Base-by-base conservation (phyloP, 2,329 filamentous ascomycete species). In the Fusarium camptoceras region DNA sequence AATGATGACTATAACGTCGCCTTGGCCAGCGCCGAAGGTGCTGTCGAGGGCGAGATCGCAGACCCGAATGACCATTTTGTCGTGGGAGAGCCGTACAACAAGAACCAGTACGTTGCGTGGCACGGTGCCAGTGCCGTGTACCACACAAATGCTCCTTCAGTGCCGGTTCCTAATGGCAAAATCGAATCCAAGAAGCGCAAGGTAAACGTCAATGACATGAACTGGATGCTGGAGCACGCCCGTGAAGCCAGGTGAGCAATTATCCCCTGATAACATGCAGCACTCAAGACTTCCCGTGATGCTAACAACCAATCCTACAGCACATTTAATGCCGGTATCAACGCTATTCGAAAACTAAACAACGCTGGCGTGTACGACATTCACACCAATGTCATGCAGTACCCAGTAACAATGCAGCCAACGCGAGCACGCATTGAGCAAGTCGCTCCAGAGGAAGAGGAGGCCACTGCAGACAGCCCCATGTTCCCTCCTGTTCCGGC, bases 21-120 rank as follows among this genome's bases (percentile, higher is more conserved):
- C 31, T 91, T 90, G 72, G 91, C 91, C 31, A 88, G 89, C 50
- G 91, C 90, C 50, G 89, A 93, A 54, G 95, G 94, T 24, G 90
- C 90, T 27, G 87, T 93, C 4, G 95, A 98, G 79, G 96, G 96
- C 70, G 94, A 97, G 78, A 79, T 98, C 25, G 96, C 94, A 20
- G 96, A 98, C 76, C 95, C 95, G 0, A 91, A 94, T 64, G 96
- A 99, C 80, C 87, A 86, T 64, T 87, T 94, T 43, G 88, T 94
- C 27, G 87, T 87, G 11, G 92, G 91, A 41, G 92, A 97, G 78
- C 86, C 90, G n/a, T 99, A 99, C 85, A 98, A 99, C 85, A 94
- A 95, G 82, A 99, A 99, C 78, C 94, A 98, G 79, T 99, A 98
- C 77, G 96, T 99, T 28, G 96, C 96, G 28, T 99, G 96, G 96